A percentile compares a stretch with the other conserved stretches of the same genome.
Conservation (phyloP, 2,329 filamentous ascomycete species). For the Neonectria ditissima region DNA sequence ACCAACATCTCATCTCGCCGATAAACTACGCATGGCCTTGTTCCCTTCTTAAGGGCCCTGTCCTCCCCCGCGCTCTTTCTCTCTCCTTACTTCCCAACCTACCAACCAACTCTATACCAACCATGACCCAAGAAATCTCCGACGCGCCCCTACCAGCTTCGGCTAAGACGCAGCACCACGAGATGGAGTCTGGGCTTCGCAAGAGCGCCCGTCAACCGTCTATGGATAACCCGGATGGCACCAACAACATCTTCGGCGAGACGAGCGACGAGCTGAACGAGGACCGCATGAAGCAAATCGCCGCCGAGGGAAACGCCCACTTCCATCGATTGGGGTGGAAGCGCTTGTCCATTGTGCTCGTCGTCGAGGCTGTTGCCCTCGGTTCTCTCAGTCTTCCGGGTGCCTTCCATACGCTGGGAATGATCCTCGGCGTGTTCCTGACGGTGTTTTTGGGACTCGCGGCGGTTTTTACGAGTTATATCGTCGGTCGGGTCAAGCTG, state of each 20-base stretch:
- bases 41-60: background rate
- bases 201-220: conserved; percentile 8
- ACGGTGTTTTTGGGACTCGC: conserved; percentile 12
- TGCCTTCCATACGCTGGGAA: conserved; percentile 24
- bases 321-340: conserved; percentile 29
- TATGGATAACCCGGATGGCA: conserved; percentile 7
- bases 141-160: background rate
- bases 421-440: conserved; percentile 25
- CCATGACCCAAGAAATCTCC: conserved; percentile 11
- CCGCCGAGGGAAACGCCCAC: conserved; percentile 25
- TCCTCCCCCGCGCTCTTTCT: background rate
- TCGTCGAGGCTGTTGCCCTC: conserved; percentile 28
- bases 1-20: conserved; percentile 11
- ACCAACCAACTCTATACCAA: background rate
- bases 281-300: conserved; percentile 27
- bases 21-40: background rate
- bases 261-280: conserved; percentile 24
- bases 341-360: conserved; percentile 22
- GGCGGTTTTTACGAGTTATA: conserved; percentile 28
- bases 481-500: conserved; percentile 25
- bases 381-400: conserved; percentile 26
- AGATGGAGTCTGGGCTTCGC: conserved; percentile 2
- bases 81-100: background rate
- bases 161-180: conserved; percentile 9
- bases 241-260: conserved; percentile 24